A percentile compares a stretch with the other conserved stretches of the same genome.
These are phyloP conservation scores for Blastocystis sp. DNA, from an alignment of 352 stramenopile species.

Conservation along the genomic window DNA sequence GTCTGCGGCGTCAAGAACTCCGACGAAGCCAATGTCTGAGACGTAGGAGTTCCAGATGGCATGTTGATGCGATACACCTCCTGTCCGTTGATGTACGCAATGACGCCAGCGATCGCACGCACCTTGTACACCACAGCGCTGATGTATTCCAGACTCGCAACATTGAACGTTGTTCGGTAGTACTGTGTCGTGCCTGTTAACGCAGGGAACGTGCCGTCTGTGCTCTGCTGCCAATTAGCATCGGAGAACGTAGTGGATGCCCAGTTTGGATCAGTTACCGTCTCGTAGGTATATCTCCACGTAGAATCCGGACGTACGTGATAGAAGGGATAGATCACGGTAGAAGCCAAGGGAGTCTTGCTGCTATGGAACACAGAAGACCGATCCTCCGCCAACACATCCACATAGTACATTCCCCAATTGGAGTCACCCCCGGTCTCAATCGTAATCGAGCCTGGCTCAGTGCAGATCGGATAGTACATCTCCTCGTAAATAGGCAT, in stretches of 20 bases:
- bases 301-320: not conserved
- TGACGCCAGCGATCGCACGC: conserved; percentile 25
- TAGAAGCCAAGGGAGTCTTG: not conserved
- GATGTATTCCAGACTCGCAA: not conserved
- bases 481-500: conserved; percentile 49
- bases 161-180: conserved; percentile 35
- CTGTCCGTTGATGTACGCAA: conserved; percentile 42
- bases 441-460: not conserved
- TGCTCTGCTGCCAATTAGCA: not conserved
- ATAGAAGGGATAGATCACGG: conserved; percentile 44
- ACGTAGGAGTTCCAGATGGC: not conserved
- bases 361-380: not conserved
- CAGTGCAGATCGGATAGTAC: conserved; percentile 3
- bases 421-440: not conserved
- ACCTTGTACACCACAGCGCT: not conserved
- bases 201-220: not conserved
- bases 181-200: conserved; percentile 37
- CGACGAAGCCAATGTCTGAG: not conserved
- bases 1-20: conserved; percentile 39
- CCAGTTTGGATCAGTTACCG: not conserved
- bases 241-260: not conserved
- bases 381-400: conserved; percentile 19
- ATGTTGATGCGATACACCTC: conserved; percentile 57
- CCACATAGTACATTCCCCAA: conserved; percentile 42
- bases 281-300: conserved; percentile 45